Evolutionary conservation across 2,329 filamentous ascomycete species (phyloP), one percentile per base, ranked within the genome.

Genomic region (Penicillium olsonii): DNA sequence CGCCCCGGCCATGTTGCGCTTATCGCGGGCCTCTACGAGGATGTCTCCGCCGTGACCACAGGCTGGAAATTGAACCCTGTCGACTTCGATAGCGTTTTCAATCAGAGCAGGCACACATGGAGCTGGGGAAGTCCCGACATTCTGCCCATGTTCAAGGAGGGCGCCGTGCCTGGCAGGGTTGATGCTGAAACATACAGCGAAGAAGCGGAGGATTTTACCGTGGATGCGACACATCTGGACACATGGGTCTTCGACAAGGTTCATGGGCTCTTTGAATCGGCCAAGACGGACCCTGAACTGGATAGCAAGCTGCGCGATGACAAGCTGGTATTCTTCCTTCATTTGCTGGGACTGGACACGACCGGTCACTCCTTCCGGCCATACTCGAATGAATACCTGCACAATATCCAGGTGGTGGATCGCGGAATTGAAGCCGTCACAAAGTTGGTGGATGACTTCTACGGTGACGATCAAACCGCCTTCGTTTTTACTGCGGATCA

Each of bases 61-160:
- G 94, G 94, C 14, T 99, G 94, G 94, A 97, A 99, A 74, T 76
- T 96, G 61, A 99, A 99, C 68, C 94, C 94, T 0, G 94, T 99
- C 65, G 88, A 97, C 67, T 99, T 99, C 65, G 94, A 99, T 75
- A 97, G 92, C 65, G 91, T 99, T 10, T 99, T 99, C 81, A 99
- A 99, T 69, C 84, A 90, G 55, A 97, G 92, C 67, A 81, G 87
- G 38, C 95, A 99, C 73, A 99, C 95, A 7, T 99, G 94, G 94
- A 96, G 92, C 70, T 99, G 94, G 94, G 94, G 94, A 2, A 96
- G 92, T 66, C 94, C 94, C 1, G 94, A 99, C 72, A 99, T 99
- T 63, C 74, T 99, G 58, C 89, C 89, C 46, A 99, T 99, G 94
- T 99, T 99, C 68, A 85, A 95, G 67, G 82, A 91, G 49, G 94